A percentile compares a stretch with the other conserved stretches of the same genome.
Evolutionary conservation across 192 early-diverging fungal genomes (phyloP).

Genomic region (Linnemannia schmuckeri): DNA sequence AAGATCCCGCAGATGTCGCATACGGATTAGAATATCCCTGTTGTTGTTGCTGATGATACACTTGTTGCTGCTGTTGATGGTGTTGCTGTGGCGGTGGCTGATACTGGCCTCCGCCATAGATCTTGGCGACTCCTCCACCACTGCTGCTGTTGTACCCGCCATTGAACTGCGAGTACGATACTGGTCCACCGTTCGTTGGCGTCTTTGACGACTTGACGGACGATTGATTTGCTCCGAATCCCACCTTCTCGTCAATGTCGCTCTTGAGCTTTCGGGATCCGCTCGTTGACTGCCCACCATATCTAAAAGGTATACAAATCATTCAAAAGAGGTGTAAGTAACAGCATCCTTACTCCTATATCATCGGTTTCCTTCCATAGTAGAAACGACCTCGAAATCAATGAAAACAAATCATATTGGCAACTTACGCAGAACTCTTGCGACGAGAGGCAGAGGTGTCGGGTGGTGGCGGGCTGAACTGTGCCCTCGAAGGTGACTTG

Average conservation of each 20-base stretch:
- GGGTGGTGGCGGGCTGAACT: not conserved
- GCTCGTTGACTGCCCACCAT: not conserved
- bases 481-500: conserved; percentile 11
- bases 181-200: not conserved
- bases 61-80: conserved; percentile 9
- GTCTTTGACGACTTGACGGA: conserved; percentile 24
- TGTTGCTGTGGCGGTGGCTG: conserved; percentile 11
- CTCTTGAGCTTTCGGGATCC: conserved; percentile 13
- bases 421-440: conserved; percentile 30
- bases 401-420: not conserved
- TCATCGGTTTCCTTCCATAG: not conserved
- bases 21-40: conserved; percentile 15
- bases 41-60: conserved; percentile 18
- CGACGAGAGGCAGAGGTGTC: conserved; percentile 19
- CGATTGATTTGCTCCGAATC: not conserved
- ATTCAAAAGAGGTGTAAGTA: not conserved
- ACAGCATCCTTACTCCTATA: not conserved
- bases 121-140: conserved; percentile 17
- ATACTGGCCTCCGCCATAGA: conserved; percentile 17
- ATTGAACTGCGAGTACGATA: not conserved
- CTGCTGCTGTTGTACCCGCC: conserved; percentile 11
- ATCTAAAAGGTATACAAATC: not conserved
- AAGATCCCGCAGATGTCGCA: not conserved
- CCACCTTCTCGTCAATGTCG: not conserved
- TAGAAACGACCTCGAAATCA: too few species aligned